These are phyloP conservation scores for Alternaria arborescens DNA, from an alignment of 2,329 filamentous ascomycete species.

Conservation along the genomic window DNA sequence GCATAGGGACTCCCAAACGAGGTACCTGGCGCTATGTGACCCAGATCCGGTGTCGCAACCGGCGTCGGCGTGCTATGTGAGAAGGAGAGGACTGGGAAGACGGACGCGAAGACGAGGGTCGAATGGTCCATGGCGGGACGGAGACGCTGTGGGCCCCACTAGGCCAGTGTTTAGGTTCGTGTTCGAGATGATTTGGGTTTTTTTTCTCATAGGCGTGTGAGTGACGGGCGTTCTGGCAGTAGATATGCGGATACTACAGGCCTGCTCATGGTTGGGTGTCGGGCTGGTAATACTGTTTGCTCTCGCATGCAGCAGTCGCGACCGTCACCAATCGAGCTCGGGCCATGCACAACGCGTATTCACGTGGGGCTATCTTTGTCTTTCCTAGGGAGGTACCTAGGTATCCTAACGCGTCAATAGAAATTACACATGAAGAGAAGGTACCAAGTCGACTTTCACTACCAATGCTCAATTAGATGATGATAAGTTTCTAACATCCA, in stretches of 20 bases:
- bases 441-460: background rate
- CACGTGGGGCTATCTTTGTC: slow-evolving; percentile 20
- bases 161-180: slow-evolving; percentile 15
- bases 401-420: background rate
- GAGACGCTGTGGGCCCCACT: slow-evolving; percentile 32
- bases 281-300: slow-evolving; percentile 9
- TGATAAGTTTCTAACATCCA: background rate
- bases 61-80: slow-evolving; percentile 56
- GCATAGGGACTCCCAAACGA: slow-evolving; percentile 52
- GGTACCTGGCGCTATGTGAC: slow-evolving; percentile 49
- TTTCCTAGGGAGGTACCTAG: background rate
- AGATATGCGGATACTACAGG: background rate
- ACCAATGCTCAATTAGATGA: background rate
- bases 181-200: background rate
- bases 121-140: slow-evolving; percentile 45
- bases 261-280: background rate
- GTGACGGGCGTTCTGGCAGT: background rate
- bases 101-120: slow-evolving; percentile 53
- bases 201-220: slow-evolving; percentile 4
- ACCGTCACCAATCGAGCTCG: slow-evolving; percentile 15
- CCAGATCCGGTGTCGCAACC: slow-evolving; percentile 55
- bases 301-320: slow-evolving; percentile 14
- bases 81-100: slow-evolving; percentile 55
- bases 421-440: background rate
- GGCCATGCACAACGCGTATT: slow-evolving; percentile 21